Percentiles rank a stretch among this genome's conserved stretches.
Evolutionary conservation across 2,329 filamentous ascomycete species (phyloP).

Genomic region (Alternaria angustiovoidea): DNA sequence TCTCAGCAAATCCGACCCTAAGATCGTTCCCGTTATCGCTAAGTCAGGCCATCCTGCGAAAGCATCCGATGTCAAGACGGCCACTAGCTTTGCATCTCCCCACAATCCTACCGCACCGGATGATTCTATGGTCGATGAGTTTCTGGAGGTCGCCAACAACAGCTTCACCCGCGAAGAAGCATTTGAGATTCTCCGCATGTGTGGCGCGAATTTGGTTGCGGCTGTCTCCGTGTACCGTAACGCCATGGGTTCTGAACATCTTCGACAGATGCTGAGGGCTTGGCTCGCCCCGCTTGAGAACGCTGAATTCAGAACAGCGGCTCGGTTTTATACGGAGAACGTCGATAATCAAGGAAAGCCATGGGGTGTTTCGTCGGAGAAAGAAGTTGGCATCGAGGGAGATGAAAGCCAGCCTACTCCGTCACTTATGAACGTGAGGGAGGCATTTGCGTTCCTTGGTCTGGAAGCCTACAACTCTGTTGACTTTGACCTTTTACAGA

Average conservation of each 20-base stretch:
- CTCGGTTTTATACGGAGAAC: background rate
- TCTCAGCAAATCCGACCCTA: background rate
- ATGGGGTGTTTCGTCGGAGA: background rate
- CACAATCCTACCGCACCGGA: background rate
- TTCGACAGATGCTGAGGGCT: conserved; percentile 1
- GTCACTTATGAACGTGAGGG: background rate
- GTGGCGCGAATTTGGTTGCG: background rate
- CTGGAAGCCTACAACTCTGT: background rate
- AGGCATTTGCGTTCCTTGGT: background rate
- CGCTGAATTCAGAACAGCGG: background rate
- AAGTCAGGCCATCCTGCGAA: background rate
- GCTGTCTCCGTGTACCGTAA: conserved; percentile 3
- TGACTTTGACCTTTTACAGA: background rate
- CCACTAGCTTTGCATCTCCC: background rate
- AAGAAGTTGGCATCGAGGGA: background rate
- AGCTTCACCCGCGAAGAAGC: background rate
- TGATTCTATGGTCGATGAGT: background rate
- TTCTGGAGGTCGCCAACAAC: background rate
- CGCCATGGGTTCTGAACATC: background rate
- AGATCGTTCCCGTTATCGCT: background rate
- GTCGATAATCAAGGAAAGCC: background rate
- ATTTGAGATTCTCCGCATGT: conserved; percentile 5
- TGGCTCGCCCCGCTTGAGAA: conserved; percentile 1
- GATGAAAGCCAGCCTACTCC: background rate
- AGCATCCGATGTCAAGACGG: background rate